Base-by-base conservation (phyloP, 2,329 filamentous ascomycete genomes). In the Aureobasidium zeae region DNA sequence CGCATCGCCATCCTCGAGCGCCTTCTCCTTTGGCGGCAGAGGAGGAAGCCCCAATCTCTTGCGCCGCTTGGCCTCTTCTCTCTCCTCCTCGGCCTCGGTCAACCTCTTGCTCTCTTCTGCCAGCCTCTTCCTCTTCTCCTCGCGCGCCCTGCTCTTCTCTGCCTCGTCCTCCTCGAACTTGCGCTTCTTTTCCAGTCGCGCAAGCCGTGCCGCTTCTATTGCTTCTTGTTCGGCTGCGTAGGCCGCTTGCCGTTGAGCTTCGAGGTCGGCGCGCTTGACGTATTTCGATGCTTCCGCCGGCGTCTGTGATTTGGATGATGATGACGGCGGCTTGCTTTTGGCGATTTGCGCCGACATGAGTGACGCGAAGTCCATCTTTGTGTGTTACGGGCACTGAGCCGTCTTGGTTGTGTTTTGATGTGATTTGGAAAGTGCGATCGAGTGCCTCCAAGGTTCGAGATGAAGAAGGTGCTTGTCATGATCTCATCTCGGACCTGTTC, bases 301-400 rank as follows among this genome's bases (percentile, higher is more conserved):
- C 17, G 60, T 38, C 35, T 58, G 49, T 16, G 63, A 50, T 41
- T 66, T 53, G n/a, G n/a, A n/a, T n/a, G n/a, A n/a, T n/a, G n/a
- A n/a, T 30, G 65, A 52, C 30, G 64, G 53, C 44, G 73, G 66
- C 63, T 86, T 86, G 53, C 81, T 73, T 63, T 91, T 93, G 56
- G 84, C 78, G 57, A 98, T 91, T 65, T 94, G 87, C 59, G 86
- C 83, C 57, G 84, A 79, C 86, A 98, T 94, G 35, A 98, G 70
- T 25, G 86, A 77, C 49, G 87, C 87, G 69, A 98, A 98, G 65
- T 98, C 88, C 91, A 98, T 98, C 53, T 49, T 71, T n/a, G n/a
- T n/a, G n/a, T n/a, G n/a, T n/a, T n/a, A n/a, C n/a, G n/a, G n/a
- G n/a, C n/a, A n/a, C n/a, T n/a, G n/a, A n/a, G n/a, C n/a, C n/a